A percentile compares a stretch with the other conserved stretches of the same genome.
phyloP scores from a whole-genome alignment of 768 basidiomycete species.

The Tricholoma furcatifolium region DNA sequence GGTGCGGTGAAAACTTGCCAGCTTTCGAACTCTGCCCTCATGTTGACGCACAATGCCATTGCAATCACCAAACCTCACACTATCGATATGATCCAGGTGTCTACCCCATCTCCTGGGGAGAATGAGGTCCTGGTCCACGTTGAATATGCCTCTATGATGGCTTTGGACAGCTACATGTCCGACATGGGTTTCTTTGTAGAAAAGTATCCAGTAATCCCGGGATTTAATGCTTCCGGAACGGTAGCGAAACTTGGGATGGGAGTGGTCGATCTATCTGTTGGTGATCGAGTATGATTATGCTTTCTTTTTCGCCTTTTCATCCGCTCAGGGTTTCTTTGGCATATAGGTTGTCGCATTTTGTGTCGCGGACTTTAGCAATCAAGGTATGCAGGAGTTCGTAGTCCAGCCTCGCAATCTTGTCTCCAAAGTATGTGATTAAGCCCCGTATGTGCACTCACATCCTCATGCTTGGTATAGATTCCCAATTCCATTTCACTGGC shows the following conservation, averaged over 20 bases:
- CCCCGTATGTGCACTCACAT: background rate
- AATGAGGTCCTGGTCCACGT: constrained; percentile 36
- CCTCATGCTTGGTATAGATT: constrained; percentile 26
- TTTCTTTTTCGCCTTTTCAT: background rate
- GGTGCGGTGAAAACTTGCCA: too few species aligned
- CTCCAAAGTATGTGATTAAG: constrained; percentile 29
- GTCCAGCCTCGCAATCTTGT: constrained; percentile 16
- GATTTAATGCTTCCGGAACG: constrained; percentile 33
- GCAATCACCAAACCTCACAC: constrained; percentile 34
- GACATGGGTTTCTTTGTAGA: constrained; percentile 26
- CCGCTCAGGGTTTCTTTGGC: background rate
- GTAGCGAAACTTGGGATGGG: constrained; percentile 32
- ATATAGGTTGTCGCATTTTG: constrained; percentile 19
- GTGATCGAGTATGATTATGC: constrained; percentile 32
- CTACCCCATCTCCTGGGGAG: constrained; percentile 28
- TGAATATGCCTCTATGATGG: constrained; percentile 32
- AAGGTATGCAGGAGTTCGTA: constrained; percentile 20
- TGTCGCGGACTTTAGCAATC: constrained; percentile 4
- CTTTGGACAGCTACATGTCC: constrained; percentile 35
- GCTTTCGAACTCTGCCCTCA: constrained; percentile 6
- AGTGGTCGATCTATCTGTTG: constrained; percentile 27
- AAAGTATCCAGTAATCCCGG: constrained; percentile 31
- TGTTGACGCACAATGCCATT: constrained; percentile 41
- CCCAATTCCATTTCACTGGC: constrained; percentile 37
- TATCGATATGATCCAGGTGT: constrained; percentile 30